Conservation (phyloP, 1,284 basidiomycete genomes). For the Cystobasidiaceae sp. region DNA sequence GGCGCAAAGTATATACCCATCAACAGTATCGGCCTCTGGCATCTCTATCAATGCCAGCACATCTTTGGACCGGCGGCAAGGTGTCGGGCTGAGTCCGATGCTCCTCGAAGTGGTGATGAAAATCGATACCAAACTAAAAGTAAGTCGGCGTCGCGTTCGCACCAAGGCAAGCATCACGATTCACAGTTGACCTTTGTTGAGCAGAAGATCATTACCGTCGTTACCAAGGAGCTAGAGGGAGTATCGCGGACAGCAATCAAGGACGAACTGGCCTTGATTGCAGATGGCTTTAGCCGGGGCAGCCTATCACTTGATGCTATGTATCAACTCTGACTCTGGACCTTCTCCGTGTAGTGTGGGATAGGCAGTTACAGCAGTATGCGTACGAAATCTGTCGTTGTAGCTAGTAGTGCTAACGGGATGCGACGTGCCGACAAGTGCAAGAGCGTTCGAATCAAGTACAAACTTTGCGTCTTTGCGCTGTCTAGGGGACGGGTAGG, state of each 20-base stretch:
- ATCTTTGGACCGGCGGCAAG: slow-evolving; percentile 13
- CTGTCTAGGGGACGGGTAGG: too few species aligned
- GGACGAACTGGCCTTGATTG: slow-evolving; percentile 56
- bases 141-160: slow-evolving; percentile 46
- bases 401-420: background rate
- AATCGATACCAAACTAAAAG: slow-evolving; percentile 74
- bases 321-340: slow-evolving; percentile 1
- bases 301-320: background rate
- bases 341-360: too few species aligned
- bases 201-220: slow-evolving; percentile 68
- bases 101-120: slow-evolving; percentile 63
- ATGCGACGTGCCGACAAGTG: too few species aligned
- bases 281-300: background rate
- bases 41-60: slow-evolving; percentile 11
- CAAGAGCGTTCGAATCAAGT: too few species aligned
- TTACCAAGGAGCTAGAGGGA: slow-evolving; percentile 74
- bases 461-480: too few species aligned
- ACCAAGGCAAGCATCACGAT: background rate
- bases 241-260: slow-evolving; percentile 71
- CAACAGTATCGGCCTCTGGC: slow-evolving; percentile 1
- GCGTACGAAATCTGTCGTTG: background rate
- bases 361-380: too few species aligned
- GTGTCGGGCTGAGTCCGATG: slow-evolving; percentile 42
- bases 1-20: background rate
- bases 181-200: background rate